Evolutionary conservation across 345 rosid genomes (phyloP), one percentile per base, ranked within the genome.

Genomic region (Draba incana): DNA sequence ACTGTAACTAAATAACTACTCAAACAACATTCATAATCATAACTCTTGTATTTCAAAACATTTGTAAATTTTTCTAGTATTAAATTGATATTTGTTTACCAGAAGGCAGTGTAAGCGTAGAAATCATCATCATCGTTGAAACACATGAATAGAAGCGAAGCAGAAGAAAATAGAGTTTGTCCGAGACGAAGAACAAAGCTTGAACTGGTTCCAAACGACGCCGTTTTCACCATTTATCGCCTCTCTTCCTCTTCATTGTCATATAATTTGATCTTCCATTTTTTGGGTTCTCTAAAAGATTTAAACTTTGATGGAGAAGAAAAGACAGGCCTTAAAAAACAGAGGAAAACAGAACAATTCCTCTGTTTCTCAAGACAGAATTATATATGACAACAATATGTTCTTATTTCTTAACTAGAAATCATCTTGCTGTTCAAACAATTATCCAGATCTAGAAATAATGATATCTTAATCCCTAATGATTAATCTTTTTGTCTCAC

Each of bases 131-230:
- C 81, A 55, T 74, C 68, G 37, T 68, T 74, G n/a, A 86, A 79
- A 46, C 87, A 81, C 88, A 85, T 84, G 47, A 83, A 78, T 43
- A 81, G 70, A 71, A 86, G 84, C 0, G 92, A 84, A 47, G 81
- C 92, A 39, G 73, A 63, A 7, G 86, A 82, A 75, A 85, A 83
- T 42, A 81, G 37, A 39, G 64, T 52, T 56, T 86, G 90, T 6
- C 87, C 90, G 23, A 89, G 74, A 48, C 92, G 78, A 66, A 89
- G 76, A 71, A 80, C 85, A 74, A 89, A 70, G 69, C 90, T 81
- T 31, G 78, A 77, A 47, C 79, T 75, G 27, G 90, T 84, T 48
- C 88, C 88, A 70, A 85, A 65, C 42, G 89, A 69, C 51, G 82
- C 82, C 10, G 84, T 80, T 53, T 33, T 24, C 2, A 25, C 68